A percentile compares a stretch with the other conserved stretches of the same genome.
Conservation (phyloP, 2,329 filamentous ascomycete species). For the Aspergillus flavus region DNA sequence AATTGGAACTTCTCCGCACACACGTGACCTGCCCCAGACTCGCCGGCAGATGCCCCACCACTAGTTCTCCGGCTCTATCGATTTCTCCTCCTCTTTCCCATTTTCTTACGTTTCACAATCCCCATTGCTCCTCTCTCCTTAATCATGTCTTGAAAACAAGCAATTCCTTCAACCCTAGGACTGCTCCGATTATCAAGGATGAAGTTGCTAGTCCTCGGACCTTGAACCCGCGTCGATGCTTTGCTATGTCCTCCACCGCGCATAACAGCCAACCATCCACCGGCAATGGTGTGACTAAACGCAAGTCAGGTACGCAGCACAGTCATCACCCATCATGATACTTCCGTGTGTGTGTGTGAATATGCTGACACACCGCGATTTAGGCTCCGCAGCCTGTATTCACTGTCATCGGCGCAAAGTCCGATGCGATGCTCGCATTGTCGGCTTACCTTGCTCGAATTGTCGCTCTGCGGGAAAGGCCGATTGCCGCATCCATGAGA, state of each 20-base stretch:
- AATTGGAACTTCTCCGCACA: slow-evolving; percentile 16
- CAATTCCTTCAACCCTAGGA: neutral
- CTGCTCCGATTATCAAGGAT: slow-evolving; percentile 10
- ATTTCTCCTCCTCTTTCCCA: slow-evolving; percentile 8
- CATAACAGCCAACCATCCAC: slow-evolving; percentile 35
- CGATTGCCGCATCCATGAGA: slow-evolving; percentile 54
- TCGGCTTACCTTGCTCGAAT: slow-evolving; percentile 54
- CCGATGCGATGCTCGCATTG: slow-evolving; percentile 52
- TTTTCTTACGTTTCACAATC: slow-evolving; percentile 2
- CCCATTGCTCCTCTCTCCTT: neutral
- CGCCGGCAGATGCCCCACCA: slow-evolving; percentile 10
- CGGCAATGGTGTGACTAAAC: slow-evolving; percentile 41
- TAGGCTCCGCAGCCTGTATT: slow-evolving; percentile 50
- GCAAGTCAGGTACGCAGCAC: slow-evolving; percentile 38
- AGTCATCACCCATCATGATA: slow-evolving; percentile 2
- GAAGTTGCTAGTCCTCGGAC: slow-evolving; percentile 19
- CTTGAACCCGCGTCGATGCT: slow-evolving; percentile 24
- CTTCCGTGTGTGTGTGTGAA: neutral
- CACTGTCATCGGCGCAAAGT: slow-evolving; percentile 56
- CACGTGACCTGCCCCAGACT: slow-evolving; percentile 20
- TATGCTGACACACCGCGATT: slow-evolving; percentile 6
- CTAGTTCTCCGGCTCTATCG: slow-evolving; percentile 8
- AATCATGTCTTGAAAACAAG: slow-evolving; percentile 11
- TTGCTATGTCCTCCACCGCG: slow-evolving; percentile 41
- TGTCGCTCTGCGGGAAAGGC: slow-evolving; percentile 46